Conservation (phyloP, 1,139 yeast genomes). For the Diutina scorzettiae region DNA sequence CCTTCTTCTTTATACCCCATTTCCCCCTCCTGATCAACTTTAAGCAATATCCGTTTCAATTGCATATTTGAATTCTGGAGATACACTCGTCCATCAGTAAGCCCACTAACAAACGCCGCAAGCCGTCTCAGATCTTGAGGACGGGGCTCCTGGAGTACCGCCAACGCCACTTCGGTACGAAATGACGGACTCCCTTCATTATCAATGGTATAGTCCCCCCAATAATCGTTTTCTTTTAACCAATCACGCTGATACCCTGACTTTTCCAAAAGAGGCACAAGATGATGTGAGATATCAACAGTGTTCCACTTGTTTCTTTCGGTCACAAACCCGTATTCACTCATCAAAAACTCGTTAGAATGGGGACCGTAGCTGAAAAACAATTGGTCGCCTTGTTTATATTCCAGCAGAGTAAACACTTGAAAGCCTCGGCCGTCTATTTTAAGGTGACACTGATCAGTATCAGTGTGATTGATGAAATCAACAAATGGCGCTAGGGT, state of each 20-base stretch:
- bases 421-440: slow-evolving; percentile 39
- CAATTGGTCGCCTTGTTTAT: slow-evolving; percentile 43
- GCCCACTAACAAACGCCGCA: slow-evolving; percentile 16
- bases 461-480: slow-evolving; percentile 64
- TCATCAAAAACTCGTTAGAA: slow-evolving; percentile 63
- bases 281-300: slow-evolving; percentile 44
- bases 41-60: slow-evolving; percentile 22
- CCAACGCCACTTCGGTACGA: slow-evolving; percentile 65
- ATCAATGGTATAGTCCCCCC: slow-evolving; percentile 62
- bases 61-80: slow-evolving; percentile 16
- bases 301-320: slow-evolving; percentile 53
- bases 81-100: slow-evolving; percentile 34
- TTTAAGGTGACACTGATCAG: slow-evolving; percentile 40
- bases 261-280: slow-evolving; percentile 22
- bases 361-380: slow-evolving; percentile 81
- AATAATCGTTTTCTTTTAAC: slow-evolving; percentile 42
- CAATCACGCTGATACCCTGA: slow-evolving; percentile 25
- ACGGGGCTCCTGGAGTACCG: slow-evolving; percentile 38
- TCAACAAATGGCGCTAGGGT: slow-evolving; percentile 91
- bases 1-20: background rate
- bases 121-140: slow-evolving; percentile 23
- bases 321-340: slow-evolving; percentile 78
- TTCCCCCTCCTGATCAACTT: slow-evolving; percentile 6
- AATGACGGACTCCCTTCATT: slow-evolving; percentile 41
- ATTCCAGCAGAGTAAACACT: slow-evolving; percentile 28